Evolutionary conservation across 2,329 filamentous ascomycete species (phyloP).

Genomic region (Colletotrichum lindemuthianum): DNA sequence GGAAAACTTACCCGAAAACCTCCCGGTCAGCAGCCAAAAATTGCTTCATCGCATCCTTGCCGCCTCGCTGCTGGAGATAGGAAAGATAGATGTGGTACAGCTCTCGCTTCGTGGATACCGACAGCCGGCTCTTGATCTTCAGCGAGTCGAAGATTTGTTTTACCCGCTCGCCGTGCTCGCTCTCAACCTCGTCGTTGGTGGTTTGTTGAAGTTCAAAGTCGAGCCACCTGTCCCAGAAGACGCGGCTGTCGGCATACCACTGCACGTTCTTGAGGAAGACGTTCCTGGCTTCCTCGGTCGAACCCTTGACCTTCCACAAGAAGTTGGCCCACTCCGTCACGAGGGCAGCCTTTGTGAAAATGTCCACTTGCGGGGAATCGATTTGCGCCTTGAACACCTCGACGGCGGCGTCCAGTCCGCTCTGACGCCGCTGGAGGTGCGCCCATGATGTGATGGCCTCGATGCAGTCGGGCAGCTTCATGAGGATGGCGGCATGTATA

Average conservation of each 20-base stretch:
- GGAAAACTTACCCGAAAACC: slow-evolving; percentile 78
- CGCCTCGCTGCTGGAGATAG: slow-evolving; percentile 85
- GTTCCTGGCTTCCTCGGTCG: slow-evolving; percentile 80
- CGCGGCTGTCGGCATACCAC: slow-evolving; percentile 83
- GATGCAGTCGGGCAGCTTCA: slow-evolving; percentile 80
- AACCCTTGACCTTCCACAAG: slow-evolving; percentile 88
- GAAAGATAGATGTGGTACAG: slow-evolving; percentile 82
- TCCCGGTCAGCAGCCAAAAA: slow-evolving; percentile 86
- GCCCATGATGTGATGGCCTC: slow-evolving; percentile 91
- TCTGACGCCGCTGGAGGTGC: slow-evolving; percentile 85
- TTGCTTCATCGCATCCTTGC: slow-evolving; percentile 85
- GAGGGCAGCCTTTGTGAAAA: slow-evolving; percentile 85
- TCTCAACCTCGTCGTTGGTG: slow-evolving; percentile 71
- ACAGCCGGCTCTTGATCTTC: slow-evolving; percentile 76
- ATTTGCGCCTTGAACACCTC: slow-evolving; percentile 85
- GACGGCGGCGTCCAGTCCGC: slow-evolving; percentile 85
- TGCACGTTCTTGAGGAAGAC: slow-evolving; percentile 85
- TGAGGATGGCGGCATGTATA: slow-evolving; percentile 84
- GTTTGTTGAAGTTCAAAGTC: slow-evolving; percentile 90
- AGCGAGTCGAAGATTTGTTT: slow-evolving; percentile 83
- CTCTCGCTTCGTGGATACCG: slow-evolving; percentile 74
- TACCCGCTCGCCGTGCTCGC: slow-evolving; percentile 76
- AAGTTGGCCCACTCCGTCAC: slow-evolving; percentile 89
- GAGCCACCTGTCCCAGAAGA: slow-evolving; percentile 92
- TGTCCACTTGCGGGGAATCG: slow-evolving; percentile 75